Evolutionary conservation across 805 yeast genomes (phyloP), one percentile per base, ranked within the genome.

Genomic region (Candida boleticola): DNA sequence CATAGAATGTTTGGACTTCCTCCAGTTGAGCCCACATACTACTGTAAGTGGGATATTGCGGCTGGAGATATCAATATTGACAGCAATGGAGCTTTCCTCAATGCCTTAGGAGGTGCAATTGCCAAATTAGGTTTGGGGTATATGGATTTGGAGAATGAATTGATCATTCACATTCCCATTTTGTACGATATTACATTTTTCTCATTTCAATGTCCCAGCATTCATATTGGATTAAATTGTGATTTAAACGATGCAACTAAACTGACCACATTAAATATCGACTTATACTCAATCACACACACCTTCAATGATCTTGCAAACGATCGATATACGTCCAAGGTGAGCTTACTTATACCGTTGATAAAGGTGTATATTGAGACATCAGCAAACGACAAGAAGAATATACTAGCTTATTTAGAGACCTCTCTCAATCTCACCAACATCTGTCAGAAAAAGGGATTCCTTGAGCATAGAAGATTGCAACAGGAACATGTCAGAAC

Each of bases 1-100:
- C 96, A 92, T 60, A 73, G 98, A 54, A 81, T 90, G 82, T 89
- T 89, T 67, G 99, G 99, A 0, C 58, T 89, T 2, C 96, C 96
- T 0, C 97, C 97, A 0, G 68, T 73, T 5, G 95, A 88, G 56
- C 89, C 92, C 0, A 88, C 97, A 0, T 93, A 87, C 57, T 80
- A 78, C 48, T 89, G 97, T 54, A 83, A 86, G 45, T 93, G 99
- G 99, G 90, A 85, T 45, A 79, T 93, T 50, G 78, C 76, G 21
- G 56, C 84, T 1, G 95, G 90, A 7, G 68, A 66, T 3, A 63
- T 89, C 3, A 43, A 51, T 1, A 61, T 87, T 10, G 73, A 79
- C 42, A 76, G 86, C 1, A 63, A 72, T 7, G 67, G 81, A 0
- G 43, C 52, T 3, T 73, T 79, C 43, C 19, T 81, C 7, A 64